Conservation (phyloP, 1,284 basidiomycete species). For the Boletus austroedulis region DNA sequence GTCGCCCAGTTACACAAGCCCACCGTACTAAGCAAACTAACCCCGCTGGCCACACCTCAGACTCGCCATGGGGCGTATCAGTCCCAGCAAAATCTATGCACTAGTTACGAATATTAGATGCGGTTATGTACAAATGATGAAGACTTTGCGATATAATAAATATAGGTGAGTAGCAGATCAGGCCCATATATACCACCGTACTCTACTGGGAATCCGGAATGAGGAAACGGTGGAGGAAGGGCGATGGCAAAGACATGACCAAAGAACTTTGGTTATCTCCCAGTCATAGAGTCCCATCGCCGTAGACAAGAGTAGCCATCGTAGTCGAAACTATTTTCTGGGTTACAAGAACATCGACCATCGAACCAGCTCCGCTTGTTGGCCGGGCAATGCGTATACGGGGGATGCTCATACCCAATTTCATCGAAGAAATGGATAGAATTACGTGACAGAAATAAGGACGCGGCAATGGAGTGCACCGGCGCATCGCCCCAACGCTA, state of each 20-base stretch:
- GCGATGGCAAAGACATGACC: background rate
- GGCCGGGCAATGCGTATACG: conserved; percentile 61
- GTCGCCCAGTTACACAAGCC: too few relatives aligned
- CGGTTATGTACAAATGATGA: background rate
- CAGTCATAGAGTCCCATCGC: conserved; percentile 17
- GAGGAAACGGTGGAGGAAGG: background rate
- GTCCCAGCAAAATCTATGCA: background rate
- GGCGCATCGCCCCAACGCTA: conserved; percentile 87
- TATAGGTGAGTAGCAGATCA: background rate
- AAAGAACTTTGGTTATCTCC: too few relatives aligned
- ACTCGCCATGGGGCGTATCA: background rate
- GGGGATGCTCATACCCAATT: conserved; percentile 52
- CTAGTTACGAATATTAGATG: background rate
- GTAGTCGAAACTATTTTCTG: conserved; percentile 47
- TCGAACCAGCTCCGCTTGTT: conserved; percentile 38
- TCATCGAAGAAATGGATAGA: conserved; percentile 76
- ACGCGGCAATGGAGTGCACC: conserved; percentile 78
- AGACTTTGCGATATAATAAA: background rate
- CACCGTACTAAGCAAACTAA: too few relatives aligned
- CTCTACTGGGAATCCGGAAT: background rate
- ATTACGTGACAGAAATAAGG: conserved; percentile 65
- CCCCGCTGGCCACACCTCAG: background rate
- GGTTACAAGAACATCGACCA: conserved; percentile 51
- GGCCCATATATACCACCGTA: background rate
- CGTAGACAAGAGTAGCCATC: conserved; percentile 28